Base-by-base conservation (phyloP, 441 rosid species). In the Oxalis stricta region DNA sequence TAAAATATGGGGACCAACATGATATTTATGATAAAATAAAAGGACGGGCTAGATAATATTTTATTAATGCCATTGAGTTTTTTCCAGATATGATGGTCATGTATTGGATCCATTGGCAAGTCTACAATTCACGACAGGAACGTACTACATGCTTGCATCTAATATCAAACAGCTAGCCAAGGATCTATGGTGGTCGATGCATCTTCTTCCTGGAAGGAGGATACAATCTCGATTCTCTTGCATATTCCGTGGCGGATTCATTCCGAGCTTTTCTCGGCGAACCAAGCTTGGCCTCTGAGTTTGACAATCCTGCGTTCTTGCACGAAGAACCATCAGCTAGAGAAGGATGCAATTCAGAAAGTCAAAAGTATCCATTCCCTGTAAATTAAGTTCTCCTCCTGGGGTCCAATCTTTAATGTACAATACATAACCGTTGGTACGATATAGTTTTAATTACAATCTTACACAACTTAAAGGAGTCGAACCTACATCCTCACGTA, bases 161-260 rank as follows among this genome's bases (percentile, higher is more conserved):
- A 77, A 68, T 44, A 84, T 89, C 56, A 79, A 78, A 58, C 88
- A 58, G 55, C 84, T 89, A 1, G 94, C 97, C 0, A 73, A 70
- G 54, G 86, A 82, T 52, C 69, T 89, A 6, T 2, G 77, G 81
- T 2, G 94, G 95, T 0, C 83, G 92, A 4, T 89, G 98, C 10
- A 68, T 85, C 18, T 89, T 85, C 59, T 88, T 82, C 77, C 57
- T 79, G 64, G 98, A 89, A 67, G 98, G 98, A 44, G 98, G 98
- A 23, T 82, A 89, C 73, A 89, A 89, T 64, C 95, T 85, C 31
- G 64, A 77, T 13, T 76, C 98, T 13, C 86, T 89, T 45, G 79
- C 98, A 8, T 52, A 82, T 48, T 89, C 98, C 0, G 94, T 89
- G 20, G 77, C 92, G 5, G 95, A 89, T 59, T 72, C 92, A 10